Evolutionary conservation across 805 yeast genomes (phyloP), one percentile per base, ranked within the genome.

Genomic region (Saccharomycopsis amapae): DNA sequence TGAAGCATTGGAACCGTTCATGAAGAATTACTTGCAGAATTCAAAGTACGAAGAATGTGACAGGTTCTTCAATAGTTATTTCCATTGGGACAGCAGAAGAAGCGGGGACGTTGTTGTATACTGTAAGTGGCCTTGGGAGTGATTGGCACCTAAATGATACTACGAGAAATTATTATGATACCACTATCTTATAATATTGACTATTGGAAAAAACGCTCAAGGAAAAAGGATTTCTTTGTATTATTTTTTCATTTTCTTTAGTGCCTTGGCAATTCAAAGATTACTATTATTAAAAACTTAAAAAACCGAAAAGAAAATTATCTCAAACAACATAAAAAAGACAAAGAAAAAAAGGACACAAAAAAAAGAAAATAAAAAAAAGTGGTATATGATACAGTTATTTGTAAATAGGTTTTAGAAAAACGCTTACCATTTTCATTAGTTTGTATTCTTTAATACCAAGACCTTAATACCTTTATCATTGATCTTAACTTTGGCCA

Each of bases 81-180:
- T 78, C 59, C 97, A 89, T 61, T 94, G 96, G 85, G 97, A 90
- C 58, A 56, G 65, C 38, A 71, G 97, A 52, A 69, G 97, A 45
- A 56, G 60, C 2, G 97, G 97, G 0, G 90, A 86, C 59, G 70
- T 89, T 0, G 66, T 88, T 3, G 78, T 89, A 2, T 83, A 79
- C 54, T 61, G 67, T 45, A 61, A 61, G 44, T 61, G 64, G 64
- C 64, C 63, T n/a, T 61, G 62, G 64, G 63, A 62, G 32, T 62
- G 33, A 54, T 17, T 26, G 28, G 10, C 17, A 12, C 18, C 38
- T n/a, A n/a, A n/a, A n/a, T n/a, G n/a, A n/a, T n/a, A n/a, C n/a
- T n/a, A n/a, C n/a, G n/a, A n/a, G 18, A 12, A 10, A 17, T 34
- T 15, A 22, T 34, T 10, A 10, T 28, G 10, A 12, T 28, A 28